These are phyloP conservation scores for Kwoniella newhampshirensis DNA, from an alignment of 768 basidiomycete genomes.

Conservation along the genomic window DNA sequence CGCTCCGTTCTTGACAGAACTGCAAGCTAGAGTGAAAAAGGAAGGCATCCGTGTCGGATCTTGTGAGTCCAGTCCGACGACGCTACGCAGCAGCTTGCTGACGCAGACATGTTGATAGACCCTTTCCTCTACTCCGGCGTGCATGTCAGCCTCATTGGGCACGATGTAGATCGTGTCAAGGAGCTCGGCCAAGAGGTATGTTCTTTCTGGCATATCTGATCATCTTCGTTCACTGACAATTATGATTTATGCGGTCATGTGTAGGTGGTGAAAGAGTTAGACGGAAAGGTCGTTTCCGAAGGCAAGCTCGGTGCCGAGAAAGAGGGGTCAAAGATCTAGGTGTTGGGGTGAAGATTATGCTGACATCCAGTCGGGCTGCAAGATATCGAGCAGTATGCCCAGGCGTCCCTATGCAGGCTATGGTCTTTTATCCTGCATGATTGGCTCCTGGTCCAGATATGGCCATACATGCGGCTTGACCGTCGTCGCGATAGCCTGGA, in stretches of 20 bases:
- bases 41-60: slow-evolving; percentile 81
- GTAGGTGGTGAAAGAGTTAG: slow-evolving; percentile 53
- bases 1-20: slow-evolving; percentile 76
- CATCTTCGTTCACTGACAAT: not conserved
- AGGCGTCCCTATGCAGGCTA: too few relatives aligned
- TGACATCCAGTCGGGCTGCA: too few relatives aligned
- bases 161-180: slow-evolving; percentile 53
- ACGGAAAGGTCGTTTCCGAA: slow-evolving; percentile 53
- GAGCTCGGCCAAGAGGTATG: slow-evolving; percentile 54
- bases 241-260: too few relatives aligned
- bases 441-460: too few relatives aligned
- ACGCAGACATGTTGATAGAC: slow-evolving; percentile 27
- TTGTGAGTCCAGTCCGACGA: slow-evolving; percentile 60
- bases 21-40: slow-evolving; percentile 69
- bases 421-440: too few relatives aligned
- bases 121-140: slow-evolving; percentile 59
- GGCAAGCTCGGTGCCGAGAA: slow-evolving; percentile 48
- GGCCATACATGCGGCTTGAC: too few relatives aligned
- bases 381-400: too few relatives aligned
- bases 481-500: too few relatives aligned
- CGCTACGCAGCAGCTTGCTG: not conserved
- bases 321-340: too few relatives aligned
- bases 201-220: not conserved
- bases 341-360: too few relatives aligned
- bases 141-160: slow-evolving; percentile 66